Evolutionary conservation across 2,329 filamentous ascomycete species (phyloP), one percentile per base, ranked within the genome.

Genomic region (Ciborinia camelliae): DNA sequence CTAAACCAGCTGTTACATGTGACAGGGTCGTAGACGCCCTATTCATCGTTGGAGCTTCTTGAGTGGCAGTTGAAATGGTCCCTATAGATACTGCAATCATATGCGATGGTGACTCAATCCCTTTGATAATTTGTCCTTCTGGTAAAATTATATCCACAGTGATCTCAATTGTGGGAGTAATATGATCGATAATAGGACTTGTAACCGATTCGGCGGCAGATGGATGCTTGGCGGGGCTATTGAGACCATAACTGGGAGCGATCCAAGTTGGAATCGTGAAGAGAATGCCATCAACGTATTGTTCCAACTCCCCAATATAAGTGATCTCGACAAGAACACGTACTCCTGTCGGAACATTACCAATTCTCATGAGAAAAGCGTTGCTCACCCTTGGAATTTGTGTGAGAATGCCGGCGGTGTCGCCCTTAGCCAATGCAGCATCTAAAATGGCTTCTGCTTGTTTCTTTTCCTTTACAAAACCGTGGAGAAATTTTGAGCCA

Each of bases 241-340:
- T 35, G 28, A 23, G 51, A 23, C 86, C 86, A 74, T 90, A 92
- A n/a, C 89, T 81, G 1, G 89, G 89, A 0, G 85, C 86, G 64
- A 92, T 87, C 57, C 75, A 76, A 0, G 83, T 89, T 0, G 90
- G 90, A 6, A 92, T 83, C 5, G 84, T 91, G 73, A 89, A 89
- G 7, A 87, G 82, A 39, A 90, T 79, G 6, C 88, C 88, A 71
- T 92, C 86, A 3, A 84, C 79, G 66, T 87, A 85, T 72, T 91
- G 86, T 76, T 90, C 90, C 63, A 92, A 79, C 73, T 92, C 88
- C 3, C 86, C 86, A 6, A 90, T 80, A 68, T 90, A 91, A 0
- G 80, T 84, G 63, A 91, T 84, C 15, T 87, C 80, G 12, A 91
- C 82, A 12, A 80, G 73, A 47, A 91, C 77, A 45, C 79, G 81